phyloP scores from a whole-genome alignment of 768 basidiomycete genomes.

The Leccinum subgranulosum region DNA sequence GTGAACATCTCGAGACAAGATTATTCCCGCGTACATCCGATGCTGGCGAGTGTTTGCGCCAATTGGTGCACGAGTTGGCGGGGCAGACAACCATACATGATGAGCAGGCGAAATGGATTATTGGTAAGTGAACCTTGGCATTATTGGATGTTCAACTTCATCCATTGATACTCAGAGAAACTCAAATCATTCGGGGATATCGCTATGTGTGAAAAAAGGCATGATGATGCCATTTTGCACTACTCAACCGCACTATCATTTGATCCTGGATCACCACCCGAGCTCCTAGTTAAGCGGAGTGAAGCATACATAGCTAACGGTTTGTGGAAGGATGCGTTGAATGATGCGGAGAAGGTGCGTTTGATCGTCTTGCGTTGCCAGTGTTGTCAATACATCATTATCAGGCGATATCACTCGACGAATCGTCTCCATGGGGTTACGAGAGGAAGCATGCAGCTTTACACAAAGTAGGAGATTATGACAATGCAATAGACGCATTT shows the following conservation, averaged over 20 bases:
- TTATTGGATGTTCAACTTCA: background rate
- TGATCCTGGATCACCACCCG: background rate
- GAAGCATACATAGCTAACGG: background rate
- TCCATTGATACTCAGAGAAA: background rate
- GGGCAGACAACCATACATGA: background rate
- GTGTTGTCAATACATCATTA: background rate
- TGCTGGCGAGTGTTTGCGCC: background rate
- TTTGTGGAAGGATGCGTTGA: background rate
- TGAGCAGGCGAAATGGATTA: background rate
- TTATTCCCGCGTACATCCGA: background rate
- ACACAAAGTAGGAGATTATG: background rate
- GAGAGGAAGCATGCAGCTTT: slow-evolving; percentile 1
- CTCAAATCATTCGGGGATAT: background rate
- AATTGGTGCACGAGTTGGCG: background rate
- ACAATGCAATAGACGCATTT: background rate
- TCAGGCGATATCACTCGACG: slow-evolving; percentile 3
- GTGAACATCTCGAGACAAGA: background rate
- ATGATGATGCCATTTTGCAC: background rate
- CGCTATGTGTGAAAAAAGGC: background rate
- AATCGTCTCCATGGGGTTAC: slow-evolving; percentile 1
- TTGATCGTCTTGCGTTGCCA: background rate
- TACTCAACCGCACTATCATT: slow-evolving; percentile 2
- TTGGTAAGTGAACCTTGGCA: background rate
- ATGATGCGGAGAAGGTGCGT: background rate
- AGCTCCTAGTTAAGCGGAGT: background rate